These are phyloP conservation scores for Cryptococcus sp. DNA, from an alignment of 1,284 basidiomycete genomes.

Conservation along the genomic window DNA sequence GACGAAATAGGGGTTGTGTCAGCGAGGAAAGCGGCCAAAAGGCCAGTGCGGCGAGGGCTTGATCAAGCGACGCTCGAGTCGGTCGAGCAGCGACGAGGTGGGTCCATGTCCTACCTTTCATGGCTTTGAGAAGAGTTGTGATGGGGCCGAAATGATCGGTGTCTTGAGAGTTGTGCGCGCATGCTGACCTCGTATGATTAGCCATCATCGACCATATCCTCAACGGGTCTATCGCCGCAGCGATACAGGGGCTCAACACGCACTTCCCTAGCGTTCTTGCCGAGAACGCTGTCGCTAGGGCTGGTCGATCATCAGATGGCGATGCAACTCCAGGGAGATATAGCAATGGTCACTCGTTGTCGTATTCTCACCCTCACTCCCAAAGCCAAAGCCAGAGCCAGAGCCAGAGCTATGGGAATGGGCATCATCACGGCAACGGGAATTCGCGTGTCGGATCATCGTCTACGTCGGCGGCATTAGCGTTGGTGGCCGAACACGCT, in stretches of 20 bases:
- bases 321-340: neutral
- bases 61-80: conserved; percentile 24
- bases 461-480: neutral
- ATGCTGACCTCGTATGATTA: conserved; percentile 12
- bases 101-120: conserved; percentile 5
- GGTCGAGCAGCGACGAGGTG: conserved; percentile 42
- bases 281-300: neutral
- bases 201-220: conserved; percentile 46
- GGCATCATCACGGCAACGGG: neutral
- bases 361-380: neutral
- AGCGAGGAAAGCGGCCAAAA: conserved; percentile 2
- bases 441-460: too few species aligned
- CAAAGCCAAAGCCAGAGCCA: neutral
- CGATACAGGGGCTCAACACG: conserved; percentile 36
- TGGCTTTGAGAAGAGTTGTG: neutral
- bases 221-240: conserved; percentile 40
- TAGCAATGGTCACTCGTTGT: conserved; percentile 9
- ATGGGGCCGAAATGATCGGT: too few species aligned
- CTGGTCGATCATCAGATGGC: neutral
- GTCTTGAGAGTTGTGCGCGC: neutral
- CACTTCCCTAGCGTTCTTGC: conserved; percentile 43
- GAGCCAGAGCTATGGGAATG: neutral
- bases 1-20: conserved; percentile 5
- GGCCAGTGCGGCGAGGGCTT: conserved; percentile 11
- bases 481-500: conserved; percentile 8